These are phyloP conservation scores for Lactuca sativa DNA, from an alignment of 129 eudicot species.

Conservation along the genomic window DNA sequence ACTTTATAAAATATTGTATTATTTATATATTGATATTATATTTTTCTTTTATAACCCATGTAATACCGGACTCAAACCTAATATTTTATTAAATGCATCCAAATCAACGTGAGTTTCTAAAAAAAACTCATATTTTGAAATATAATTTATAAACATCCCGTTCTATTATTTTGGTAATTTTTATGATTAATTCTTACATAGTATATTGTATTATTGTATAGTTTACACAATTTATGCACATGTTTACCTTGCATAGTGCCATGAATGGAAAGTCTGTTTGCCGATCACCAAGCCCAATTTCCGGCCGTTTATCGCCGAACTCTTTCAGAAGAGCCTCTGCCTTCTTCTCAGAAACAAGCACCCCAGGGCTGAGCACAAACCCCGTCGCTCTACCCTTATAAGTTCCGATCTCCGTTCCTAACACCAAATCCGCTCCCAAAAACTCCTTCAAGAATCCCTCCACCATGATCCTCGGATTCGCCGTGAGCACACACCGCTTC, in stretches of 20 bases:
- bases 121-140: too few relatives aligned
- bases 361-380: constrained; percentile 48
- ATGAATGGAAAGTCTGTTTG: constrained; percentile 59
- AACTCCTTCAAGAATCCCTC: constrained; percentile 69
- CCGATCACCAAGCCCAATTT: constrained; percentile 60
- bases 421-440: constrained; percentile 50
- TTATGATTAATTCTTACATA: too few relatives aligned
- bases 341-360: constrained; percentile 53
- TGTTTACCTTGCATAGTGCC: constrained; percentile 60
- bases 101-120: too few relatives aligned
- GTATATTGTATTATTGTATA: too few relatives aligned
- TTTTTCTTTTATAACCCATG: too few relatives aligned
- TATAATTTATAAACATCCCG: too few relatives aligned
- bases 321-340: constrained; percentile 47
- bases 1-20: too few relatives aligned
- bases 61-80: too few relatives aligned
- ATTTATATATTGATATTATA: too few relatives aligned
- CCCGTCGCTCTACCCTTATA: constrained; percentile 63
- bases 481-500: constrained; percentile 63
- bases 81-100: too few relatives aligned
- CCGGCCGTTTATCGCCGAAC: constrained; percentile 43
- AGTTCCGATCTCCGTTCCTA: constrained; percentile 62
- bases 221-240: neutral
- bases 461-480: constrained; percentile 74
- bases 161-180: too few relatives aligned